A percentile compares a stretch with the other conserved stretches of the same genome.
Conservation (phyloP, 441 rosid genomes). For the Croton laevigatus region DNA sequence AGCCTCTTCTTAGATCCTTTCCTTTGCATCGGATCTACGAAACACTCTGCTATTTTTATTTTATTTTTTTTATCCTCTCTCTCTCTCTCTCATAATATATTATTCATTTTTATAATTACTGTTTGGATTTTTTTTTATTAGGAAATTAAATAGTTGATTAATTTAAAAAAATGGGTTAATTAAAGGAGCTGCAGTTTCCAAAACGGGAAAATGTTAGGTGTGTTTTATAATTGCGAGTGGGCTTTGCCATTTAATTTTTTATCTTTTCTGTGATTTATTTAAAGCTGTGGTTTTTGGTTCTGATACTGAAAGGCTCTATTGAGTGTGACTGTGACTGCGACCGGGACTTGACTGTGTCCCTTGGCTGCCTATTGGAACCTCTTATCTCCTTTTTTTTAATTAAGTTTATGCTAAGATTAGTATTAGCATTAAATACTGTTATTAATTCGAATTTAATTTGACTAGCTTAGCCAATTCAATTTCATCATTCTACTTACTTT, state of each 20-base stretch:
- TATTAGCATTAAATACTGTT: too few relatives aligned
- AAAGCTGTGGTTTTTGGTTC: neutral
- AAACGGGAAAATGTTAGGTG: neutral
- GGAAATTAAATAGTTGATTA: too few relatives aligned
- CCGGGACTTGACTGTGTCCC: neutral
- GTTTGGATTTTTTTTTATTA: too few relatives aligned
- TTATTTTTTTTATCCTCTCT: neutral
- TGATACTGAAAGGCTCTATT: neutral
- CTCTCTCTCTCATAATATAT: neutral
- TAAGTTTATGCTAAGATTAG: too few relatives aligned
- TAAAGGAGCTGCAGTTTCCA: neutral
- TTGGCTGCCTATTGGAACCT: neutral
- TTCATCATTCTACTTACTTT: too few relatives aligned
- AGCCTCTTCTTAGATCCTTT: conserved; percentile 26
- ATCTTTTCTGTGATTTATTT: neutral
- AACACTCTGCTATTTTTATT: conserved; percentile 34
- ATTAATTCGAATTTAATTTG: too few relatives aligned
- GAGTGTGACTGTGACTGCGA: neutral
- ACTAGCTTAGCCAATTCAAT: too few relatives aligned
- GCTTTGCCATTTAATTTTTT: too few relatives aligned
- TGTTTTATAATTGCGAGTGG: too few relatives aligned
- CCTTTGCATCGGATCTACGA: conserved; percentile 49
- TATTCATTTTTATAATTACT: neutral
- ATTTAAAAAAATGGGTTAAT: too few relatives aligned
- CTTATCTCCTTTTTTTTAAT: too few relatives aligned